Conservation (phyloP, 2,329 filamentous ascomycete species). For the Sordariomycetes sp. region DNA sequence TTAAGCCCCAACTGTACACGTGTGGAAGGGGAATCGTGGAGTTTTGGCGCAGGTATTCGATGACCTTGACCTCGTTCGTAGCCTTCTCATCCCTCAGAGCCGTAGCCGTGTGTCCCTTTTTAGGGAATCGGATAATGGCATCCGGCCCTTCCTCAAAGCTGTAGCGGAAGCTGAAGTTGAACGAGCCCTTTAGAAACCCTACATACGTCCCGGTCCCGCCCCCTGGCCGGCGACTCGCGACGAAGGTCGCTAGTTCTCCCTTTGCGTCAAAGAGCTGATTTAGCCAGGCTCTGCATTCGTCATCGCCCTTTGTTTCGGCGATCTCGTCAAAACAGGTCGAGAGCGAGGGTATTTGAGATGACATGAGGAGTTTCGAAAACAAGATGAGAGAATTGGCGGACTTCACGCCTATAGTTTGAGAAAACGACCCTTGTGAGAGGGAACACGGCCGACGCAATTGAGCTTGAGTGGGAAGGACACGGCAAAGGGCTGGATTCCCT, state of each 20-base stretch:
- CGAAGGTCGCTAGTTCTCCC: conserved; percentile 11
- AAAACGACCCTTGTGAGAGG: not conserved
- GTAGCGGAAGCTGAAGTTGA: conserved; percentile 16
- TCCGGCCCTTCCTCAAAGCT: conserved; percentile 11
- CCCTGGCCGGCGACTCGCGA: conserved; percentile 9
- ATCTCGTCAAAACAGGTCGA: conserved; percentile 12
- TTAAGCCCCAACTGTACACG: conserved; percentile 15
- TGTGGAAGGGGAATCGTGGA: conserved; percentile 19
- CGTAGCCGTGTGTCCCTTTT: conserved; percentile 12
- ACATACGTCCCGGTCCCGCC: conserved; percentile 10
- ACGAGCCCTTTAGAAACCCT: conserved; percentile 16
- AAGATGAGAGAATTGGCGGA: not conserved
- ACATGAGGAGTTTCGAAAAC: not conserved
- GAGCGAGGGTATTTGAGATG: conserved; percentile 6
- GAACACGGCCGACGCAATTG: not conserved
- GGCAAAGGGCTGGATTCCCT: too few relatives aligned
- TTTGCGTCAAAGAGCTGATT: conserved; percentile 11
- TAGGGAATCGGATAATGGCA: conserved; percentile 16
- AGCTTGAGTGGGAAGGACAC: too few relatives aligned
- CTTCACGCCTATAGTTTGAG: not conserved
- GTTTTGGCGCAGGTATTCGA: conserved; percentile 16
- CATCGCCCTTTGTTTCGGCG: conserved; percentile 11
- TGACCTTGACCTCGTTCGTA: conserved; percentile 15
- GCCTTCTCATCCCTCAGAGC: conserved; percentile 19
- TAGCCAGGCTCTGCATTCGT: conserved; percentile 13